Percentiles rank a stretch among this genome's conserved stretches.
phyloP scores from a whole-genome alignment of 176 grass and related monocot species.

The Themeda triandra region DNA sequence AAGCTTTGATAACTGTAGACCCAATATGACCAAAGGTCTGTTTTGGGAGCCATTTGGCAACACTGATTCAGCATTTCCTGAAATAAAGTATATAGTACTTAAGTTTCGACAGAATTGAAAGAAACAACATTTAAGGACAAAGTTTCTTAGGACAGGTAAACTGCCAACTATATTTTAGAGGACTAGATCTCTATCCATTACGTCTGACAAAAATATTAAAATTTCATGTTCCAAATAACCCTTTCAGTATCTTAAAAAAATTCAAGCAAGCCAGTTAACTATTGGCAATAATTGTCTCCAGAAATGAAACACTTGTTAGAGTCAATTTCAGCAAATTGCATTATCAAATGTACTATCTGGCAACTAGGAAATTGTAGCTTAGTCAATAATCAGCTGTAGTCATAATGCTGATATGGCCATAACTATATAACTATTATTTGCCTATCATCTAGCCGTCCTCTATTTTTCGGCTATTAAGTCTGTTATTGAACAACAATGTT shows the following conservation, averaged over 20 bases:
- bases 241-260: neutral
- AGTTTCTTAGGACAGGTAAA: neutral
- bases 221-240: neutral
- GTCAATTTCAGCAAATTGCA: neutral
- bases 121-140: neutral
- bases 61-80: conserved; percentile 48
- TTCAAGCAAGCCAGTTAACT: neutral
- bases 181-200: neutral
- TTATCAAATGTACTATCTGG: too few species aligned
- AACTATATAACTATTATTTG: neutral
- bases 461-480: neutral
- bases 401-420: neutral
- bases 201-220: neutral
- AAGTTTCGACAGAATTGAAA: neutral
- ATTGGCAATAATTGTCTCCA: neutral
- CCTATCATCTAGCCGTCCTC: neutral
- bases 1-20: conserved; percentile 55
- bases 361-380: neutral
- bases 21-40: conserved; percentile 60
- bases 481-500: neutral
- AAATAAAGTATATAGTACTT: conserved; percentile 34
- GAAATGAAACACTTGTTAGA: neutral
- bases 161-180: neutral
- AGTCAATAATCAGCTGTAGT: neutral
- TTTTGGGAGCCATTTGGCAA: conserved; percentile 39